Conservation (phyloP, 2,329 filamentous ascomycete genomes). For the Dryadomyces sulphureus region DNA sequence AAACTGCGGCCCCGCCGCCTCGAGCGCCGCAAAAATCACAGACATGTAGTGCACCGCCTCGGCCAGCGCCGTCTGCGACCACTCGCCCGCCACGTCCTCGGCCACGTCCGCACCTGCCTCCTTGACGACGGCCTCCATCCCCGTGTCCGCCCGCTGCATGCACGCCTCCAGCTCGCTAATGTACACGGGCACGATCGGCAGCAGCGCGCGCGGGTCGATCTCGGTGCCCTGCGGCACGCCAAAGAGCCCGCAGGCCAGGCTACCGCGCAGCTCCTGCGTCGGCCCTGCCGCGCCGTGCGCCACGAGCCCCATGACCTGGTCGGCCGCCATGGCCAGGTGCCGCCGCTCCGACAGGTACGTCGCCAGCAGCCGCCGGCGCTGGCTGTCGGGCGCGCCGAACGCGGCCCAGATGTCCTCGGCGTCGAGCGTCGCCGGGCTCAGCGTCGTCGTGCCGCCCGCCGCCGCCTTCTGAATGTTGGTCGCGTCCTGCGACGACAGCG, state of each 20-base stretch:
- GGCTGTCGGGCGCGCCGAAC: conserved; percentile 48
- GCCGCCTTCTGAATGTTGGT: conserved; percentile 62
- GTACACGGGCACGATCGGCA: conserved; percentile 32
- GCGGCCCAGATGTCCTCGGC: conserved; percentile 39
- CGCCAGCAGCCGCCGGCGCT: conserved; percentile 52
- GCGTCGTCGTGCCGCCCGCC: conserved; percentile 31
- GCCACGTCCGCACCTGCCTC: conserved; percentile 29
- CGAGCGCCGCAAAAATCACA: conserved; percentile 55
- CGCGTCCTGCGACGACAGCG: conserved; percentile 64
- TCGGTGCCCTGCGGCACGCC: conserved; percentile 1
- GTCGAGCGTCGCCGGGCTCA: conserved; percentile 28
- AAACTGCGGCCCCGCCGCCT: conserved; percentile 38
- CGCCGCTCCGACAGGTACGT: conserved; percentile 59
- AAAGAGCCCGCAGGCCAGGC: conserved; percentile 3
- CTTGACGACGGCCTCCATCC: conserved; percentile 32
- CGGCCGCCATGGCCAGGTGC: conserved; percentile 49
- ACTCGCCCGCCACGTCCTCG: conserved; percentile 41
- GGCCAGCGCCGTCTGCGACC: conserved; percentile 47
- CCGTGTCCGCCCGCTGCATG: conserved; percentile 32
- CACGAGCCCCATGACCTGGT: conserved; percentile 36
- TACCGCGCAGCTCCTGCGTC: conserved; percentile 4
- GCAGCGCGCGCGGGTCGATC: conserved; percentile 19
- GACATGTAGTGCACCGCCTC: conserved; percentile 64
- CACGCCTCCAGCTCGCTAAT: conserved; percentile 30
- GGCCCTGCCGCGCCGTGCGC: not conserved